Percentiles rank a stretch among this genome's conserved stretches.
Evolutionary conservation across 202 grass and related monocot genomes (phyloP).

Genomic region (Hordeum pubiflorum): DNA sequence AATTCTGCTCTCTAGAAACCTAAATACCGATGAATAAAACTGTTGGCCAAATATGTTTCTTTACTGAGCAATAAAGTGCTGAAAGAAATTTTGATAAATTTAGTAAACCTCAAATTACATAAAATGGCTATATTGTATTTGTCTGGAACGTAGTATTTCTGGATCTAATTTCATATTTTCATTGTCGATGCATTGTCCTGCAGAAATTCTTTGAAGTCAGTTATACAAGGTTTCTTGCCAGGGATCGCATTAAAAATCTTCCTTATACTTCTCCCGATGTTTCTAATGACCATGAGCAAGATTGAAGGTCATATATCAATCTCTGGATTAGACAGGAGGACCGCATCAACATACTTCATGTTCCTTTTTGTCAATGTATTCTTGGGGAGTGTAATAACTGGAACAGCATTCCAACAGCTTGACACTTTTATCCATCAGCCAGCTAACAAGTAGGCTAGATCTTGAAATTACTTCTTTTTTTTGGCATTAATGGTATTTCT

Average conservation of each 20-base stretch:
- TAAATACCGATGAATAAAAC: not conserved
- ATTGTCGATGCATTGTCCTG: conserved; percentile 16
- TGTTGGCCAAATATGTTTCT: not conserved
- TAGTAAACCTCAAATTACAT: not conserved
- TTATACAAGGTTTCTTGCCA: conserved; percentile 93
- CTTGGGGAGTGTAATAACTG: conserved; percentile 82
- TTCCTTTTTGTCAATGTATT: conserved; percentile 96
- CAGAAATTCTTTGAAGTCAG: conserved; percentile 71
- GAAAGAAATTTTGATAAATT: not conserved
- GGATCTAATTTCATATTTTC: not conserved
- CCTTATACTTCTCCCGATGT: conserved; percentile 71
- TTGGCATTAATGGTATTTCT: conserved; percentile 23
- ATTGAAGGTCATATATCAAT: conserved; percentile 76
- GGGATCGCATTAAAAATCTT: conserved; percentile 84
- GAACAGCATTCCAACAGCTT: conserved; percentile 95
- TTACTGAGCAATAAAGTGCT: conserved; percentile 7
- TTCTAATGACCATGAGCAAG: conserved; percentile 94
- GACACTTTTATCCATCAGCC: conserved; percentile 76
- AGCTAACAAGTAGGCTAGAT: conserved; percentile 59
- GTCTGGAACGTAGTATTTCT: conserved; percentile 11
- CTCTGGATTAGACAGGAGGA: conserved; percentile 76
- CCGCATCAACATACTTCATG: conserved; percentile 71
- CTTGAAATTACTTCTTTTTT: not conserved
- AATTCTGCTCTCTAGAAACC: not conserved
- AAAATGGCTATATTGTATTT: not conserved